Percentiles rank a stretch among this genome's conserved stretches.
Evolutionary conservation across 2,329 filamentous ascomycete species (phyloP).

Genomic region (Scedosporium apiospermum): DNA sequence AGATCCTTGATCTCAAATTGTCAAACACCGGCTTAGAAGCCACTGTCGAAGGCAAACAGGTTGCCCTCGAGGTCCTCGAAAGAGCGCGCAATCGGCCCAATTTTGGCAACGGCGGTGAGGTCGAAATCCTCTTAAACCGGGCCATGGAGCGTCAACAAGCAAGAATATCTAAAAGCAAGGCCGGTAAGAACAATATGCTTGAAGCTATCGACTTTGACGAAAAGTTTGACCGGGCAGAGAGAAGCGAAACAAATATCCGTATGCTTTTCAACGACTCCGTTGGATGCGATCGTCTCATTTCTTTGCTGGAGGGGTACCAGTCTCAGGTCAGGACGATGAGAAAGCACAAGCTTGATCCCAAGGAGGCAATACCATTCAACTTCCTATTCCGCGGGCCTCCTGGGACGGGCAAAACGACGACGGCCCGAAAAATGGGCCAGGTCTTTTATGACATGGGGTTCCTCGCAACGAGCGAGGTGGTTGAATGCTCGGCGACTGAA

Average conservation of each 20-base stretch:
- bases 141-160: slow-evolving; percentile 43
- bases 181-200: slow-evolving; percentile 46
- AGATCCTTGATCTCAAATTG: slow-evolving; percentile 56
- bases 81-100: slow-evolving; percentile 47
- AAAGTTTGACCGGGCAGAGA: slow-evolving; percentile 43
- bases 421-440: slow-evolving; percentile 61
- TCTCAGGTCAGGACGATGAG: slow-evolving; percentile 21
- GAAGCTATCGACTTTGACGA: slow-evolving; percentile 69
- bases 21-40: slow-evolving; percentile 36
- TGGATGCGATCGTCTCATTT: slow-evolving; percentile 46
- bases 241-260: slow-evolving; percentile 34
- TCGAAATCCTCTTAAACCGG: slow-evolving; percentile 60
- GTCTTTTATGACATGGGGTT: slow-evolving; percentile 69
- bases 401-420: slow-evolving; percentile 66
- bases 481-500: slow-evolving; percentile 59
- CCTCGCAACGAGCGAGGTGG: slow-evolving; percentile 46
- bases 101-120: slow-evolving; percentile 65
- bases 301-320: slow-evolving; percentile 45
- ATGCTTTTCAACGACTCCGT: slow-evolving; percentile 49
- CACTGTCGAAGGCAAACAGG: slow-evolving; percentile 39
- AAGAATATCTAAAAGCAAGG: slow-evolving; percentile 21
- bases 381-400: slow-evolving; percentile 59
- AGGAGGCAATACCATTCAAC: slow-evolving; percentile 52
- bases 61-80: slow-evolving; percentile 48
- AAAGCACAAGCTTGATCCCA: slow-evolving; percentile 22